A percentile compares a stretch with the other conserved stretches of the same genome.
phyloP scores from a whole-genome alignment of 345 rosid genomes.

The Populus simonii region DNA sequence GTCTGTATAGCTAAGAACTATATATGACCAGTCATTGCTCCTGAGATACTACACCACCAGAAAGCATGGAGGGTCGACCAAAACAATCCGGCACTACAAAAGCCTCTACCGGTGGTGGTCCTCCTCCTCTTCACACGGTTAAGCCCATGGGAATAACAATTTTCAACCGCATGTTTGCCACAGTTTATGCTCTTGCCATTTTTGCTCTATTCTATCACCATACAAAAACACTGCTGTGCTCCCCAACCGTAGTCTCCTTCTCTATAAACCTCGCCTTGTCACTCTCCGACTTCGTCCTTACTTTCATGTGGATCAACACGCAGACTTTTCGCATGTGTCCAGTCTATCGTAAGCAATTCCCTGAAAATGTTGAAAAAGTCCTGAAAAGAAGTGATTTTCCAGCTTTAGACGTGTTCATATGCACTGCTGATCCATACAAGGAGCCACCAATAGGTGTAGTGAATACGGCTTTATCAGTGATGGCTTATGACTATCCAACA shows the following conservation, averaged over 20 bases:
- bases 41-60: background rate
- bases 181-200: slow-evolving; percentile 47
- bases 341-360: slow-evolving; percentile 10
- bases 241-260: slow-evolving; percentile 16
- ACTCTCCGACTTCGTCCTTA: slow-evolving; percentile 49
- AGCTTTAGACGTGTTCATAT: slow-evolving; percentile 58
- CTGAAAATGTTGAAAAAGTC: slow-evolving; percentile 4
- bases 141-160: slow-evolving; percentile 36
- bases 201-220: slow-evolving; percentile 51
- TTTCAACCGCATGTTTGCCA: slow-evolving; percentile 48
- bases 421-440: slow-evolving; percentile 33
- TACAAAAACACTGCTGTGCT: slow-evolving; percentile 31
- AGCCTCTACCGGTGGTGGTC: background rate
- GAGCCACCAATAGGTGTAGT: slow-evolving; percentile 42
- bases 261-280: slow-evolving; percentile 27
- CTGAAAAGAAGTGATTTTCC: slow-evolving; percentile 12
- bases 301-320: slow-evolving; percentile 54
- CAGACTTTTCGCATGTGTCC: slow-evolving; percentile 19
- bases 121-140: slow-evolving; percentile 40
- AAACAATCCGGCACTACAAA: background rate
- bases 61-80: background rate
- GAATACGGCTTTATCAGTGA: slow-evolving; percentile 66
- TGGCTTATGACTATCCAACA: slow-evolving; percentile 74
- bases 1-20: too few species aligned
- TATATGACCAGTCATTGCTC: too few species aligned